These are phyloP conservation scores for Mucor racemosus DNA, from an alignment of 371 early-diverging fungal species.

Conservation along the genomic window DNA sequence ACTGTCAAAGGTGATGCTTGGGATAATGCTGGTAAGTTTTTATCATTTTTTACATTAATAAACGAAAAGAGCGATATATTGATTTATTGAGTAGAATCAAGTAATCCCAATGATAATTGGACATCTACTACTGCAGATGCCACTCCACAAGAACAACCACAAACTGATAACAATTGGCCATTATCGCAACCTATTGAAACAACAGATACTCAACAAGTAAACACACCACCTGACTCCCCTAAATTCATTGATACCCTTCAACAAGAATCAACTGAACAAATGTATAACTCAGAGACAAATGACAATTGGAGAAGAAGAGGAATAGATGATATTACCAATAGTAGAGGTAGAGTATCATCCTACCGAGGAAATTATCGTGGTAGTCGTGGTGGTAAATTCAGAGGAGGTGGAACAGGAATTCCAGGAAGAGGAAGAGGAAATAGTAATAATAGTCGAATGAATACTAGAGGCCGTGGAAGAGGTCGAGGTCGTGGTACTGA, in stretches of 20 bases:
- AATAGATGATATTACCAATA: not conserved
- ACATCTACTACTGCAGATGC: not conserved
- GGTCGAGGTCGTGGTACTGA: constrained; percentile 17
- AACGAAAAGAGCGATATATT: not conserved
- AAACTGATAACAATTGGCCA: not conserved
- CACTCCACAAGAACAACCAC: not conserved
- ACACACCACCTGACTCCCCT: not conserved
- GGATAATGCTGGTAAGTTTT: not conserved
- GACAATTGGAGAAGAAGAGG: constrained; percentile 21
- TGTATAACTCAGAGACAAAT: not conserved
- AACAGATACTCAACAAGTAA: not conserved
- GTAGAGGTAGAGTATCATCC: not conserved
- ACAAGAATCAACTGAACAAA: not conserved
- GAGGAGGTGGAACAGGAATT: constrained; percentile 6
- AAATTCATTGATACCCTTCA: not conserved
- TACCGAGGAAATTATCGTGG: constrained; percentile 7
- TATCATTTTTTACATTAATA: not conserved
- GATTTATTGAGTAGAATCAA: not conserved
- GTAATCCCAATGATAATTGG: not conserved
- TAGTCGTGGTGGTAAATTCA: not conserved
- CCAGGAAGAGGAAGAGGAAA: constrained; percentile 24
- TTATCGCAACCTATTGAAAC: not conserved
- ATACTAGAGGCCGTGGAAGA: constrained; percentile 31
- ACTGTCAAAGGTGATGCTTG: not conserved
- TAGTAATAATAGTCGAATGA: constrained; percentile 13